Conservation (phyloP, 2,329 filamentous ascomycete genomes). For the Sphaerulina musiva region DNA sequence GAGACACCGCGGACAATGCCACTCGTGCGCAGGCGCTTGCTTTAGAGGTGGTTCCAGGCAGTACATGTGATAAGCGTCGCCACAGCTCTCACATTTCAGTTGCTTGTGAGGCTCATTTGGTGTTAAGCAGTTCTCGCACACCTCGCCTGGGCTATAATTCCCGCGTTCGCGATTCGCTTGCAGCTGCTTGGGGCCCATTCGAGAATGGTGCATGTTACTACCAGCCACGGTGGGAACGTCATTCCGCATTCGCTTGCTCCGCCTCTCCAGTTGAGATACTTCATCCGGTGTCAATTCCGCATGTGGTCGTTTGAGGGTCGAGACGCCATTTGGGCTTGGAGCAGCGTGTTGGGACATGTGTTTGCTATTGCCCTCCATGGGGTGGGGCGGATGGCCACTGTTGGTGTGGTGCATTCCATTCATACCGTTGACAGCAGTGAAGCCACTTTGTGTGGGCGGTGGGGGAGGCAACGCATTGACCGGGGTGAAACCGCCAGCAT, state of each 20-base stretch:
- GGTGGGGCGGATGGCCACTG: constrained; percentile 22
- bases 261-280: constrained; percentile 49
- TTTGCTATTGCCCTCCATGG: constrained; percentile 49
- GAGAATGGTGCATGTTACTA: constrained; percentile 92
- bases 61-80: constrained; percentile 75
- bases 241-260: constrained; percentile 91
- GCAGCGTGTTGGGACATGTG: constrained; percentile 19
- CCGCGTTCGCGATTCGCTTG: constrained; percentile 51
- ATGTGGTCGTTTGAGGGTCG: constrained; percentile 65
- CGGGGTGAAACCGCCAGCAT: constrained; percentile 56
- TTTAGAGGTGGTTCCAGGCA: constrained; percentile 84
- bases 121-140: constrained; percentile 80
- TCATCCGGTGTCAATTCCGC: constrained; percentile 37
- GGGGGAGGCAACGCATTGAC: constrained; percentile 50
- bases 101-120: constrained; percentile 65
- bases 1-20: constrained; percentile 92
- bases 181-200: constrained; percentile 66
- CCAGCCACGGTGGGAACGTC: constrained; percentile 78
- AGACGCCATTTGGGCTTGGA: constrained; percentile 24
- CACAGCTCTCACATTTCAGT: constrained; percentile 83
- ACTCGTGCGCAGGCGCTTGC: constrained; percentile 75
- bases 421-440: constrained; percentile 54
- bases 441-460: constrained; percentile 32
- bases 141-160: constrained; percentile 53
- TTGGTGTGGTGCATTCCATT: constrained; percentile 36